phyloP scores from a whole-genome alignment of 2,329 filamentous ascomycete species.

The Orbilia brochopaga region DNA sequence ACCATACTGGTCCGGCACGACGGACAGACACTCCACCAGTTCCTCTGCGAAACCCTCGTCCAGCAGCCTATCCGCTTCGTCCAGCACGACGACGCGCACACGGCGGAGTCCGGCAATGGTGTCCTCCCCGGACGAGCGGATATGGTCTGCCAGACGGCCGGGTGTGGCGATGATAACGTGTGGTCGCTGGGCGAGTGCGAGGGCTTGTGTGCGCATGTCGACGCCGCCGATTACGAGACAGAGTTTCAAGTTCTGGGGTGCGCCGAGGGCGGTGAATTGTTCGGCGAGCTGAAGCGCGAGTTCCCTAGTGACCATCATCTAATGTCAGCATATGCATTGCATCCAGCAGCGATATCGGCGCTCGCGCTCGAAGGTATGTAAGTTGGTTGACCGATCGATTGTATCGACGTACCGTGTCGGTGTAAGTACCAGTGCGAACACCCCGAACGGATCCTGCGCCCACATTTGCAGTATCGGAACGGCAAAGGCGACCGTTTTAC shows the following conservation, averaged over 20 bases:
- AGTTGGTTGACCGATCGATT: neutral
- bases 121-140: constrained; percentile 87
- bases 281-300: constrained; percentile 95
- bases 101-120: constrained; percentile 81
- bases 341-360: too few species aligned
- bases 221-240: constrained; percentile 89
- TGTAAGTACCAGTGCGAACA: constrained; percentile 87
- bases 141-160: constrained; percentile 89
- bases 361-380: too few species aligned
- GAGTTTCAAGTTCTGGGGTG: constrained; percentile 83
- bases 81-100: constrained; percentile 84
- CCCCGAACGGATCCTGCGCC: constrained; percentile 88
- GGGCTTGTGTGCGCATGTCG: constrained; percentile 90
- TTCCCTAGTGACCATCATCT: constrained; percentile 64
- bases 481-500: constrained; percentile 95
- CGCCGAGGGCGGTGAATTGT: constrained; percentile 90
- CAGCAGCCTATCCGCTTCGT: constrained; percentile 91
- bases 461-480: constrained; percentile 93
- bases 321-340: neutral
- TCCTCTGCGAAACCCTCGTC: constrained; percentile 66
- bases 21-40: constrained; percentile 83
- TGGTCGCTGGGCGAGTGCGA: constrained; percentile 78
- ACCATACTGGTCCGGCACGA: constrained; percentile 68
- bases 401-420: constrained; percentile 70
- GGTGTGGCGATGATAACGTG: constrained; percentile 95